phyloP scores from a whole-genome alignment of 805 yeast genomes.

The Zygotorulaspora sp. region DNA sequence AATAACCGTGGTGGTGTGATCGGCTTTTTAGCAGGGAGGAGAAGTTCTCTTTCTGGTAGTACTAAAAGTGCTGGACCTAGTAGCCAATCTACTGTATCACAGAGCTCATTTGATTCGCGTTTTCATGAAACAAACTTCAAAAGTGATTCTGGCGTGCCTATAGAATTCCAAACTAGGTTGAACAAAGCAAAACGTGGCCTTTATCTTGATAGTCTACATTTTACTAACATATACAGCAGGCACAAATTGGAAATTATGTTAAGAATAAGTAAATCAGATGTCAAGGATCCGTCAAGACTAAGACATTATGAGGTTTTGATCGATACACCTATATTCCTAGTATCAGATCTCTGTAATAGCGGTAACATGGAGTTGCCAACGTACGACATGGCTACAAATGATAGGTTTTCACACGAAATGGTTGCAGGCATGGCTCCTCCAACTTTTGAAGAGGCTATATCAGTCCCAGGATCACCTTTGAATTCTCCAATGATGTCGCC shows the following conservation, averaged over 20 bases:
- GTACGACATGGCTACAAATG: slow-evolving; percentile 28
- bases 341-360: slow-evolving; percentile 41
- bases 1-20: slow-evolving; percentile 18
- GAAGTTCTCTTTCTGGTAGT: slow-evolving; percentile 9
- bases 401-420: slow-evolving; percentile 8
- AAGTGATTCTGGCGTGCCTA: slow-evolving; percentile 20
- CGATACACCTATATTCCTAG: slow-evolving; percentile 63
- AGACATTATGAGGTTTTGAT: slow-evolving; percentile 79
- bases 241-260: slow-evolving; percentile 70
- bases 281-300: slow-evolving; percentile 41
- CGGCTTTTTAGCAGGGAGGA: slow-evolving; percentile 22
- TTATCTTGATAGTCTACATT: slow-evolving; percentile 59
- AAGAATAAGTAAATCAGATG: slow-evolving; percentile 60
- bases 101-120: slow-evolving; percentile 10
- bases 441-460: slow-evolving; percentile 61
- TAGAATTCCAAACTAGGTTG: slow-evolving; percentile 22
- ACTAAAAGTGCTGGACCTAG: slow-evolving; percentile 4
- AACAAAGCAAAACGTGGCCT: slow-evolving; percentile 37
- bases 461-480: slow-evolving; percentile 45
- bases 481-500: slow-evolving; percentile 23
- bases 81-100: slow-evolving; percentile 4
- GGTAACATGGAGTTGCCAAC: slow-evolving; percentile 40
- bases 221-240: slow-evolving; percentile 54
- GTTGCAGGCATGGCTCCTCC: slow-evolving; percentile 43
- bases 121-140: slow-evolving; percentile 17